These are phyloP conservation scores for Saprolegnia diclina DNA, from an alignment of 352 stramenopile species.

Conservation along the genomic window DNA sequence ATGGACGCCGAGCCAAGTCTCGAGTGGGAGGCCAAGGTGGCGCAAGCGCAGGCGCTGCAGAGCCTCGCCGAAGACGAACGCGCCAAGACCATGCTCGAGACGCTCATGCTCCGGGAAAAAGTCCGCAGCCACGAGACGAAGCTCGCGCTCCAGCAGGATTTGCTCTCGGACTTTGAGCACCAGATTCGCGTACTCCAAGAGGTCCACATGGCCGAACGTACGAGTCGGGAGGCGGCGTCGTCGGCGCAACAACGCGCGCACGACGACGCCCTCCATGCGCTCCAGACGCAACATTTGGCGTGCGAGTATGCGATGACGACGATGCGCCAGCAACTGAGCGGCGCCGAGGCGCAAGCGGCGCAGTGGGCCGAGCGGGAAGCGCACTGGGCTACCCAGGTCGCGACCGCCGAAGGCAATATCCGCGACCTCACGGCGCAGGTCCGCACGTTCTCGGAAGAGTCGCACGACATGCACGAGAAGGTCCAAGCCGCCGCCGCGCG, in stretches of 20 bases:
- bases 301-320: neutral
- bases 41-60: slow-evolving; percentile 4
- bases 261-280: neutral
- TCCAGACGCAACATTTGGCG: neutral
- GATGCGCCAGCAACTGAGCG: neutral
- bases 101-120: neutral
- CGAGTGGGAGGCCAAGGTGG: neutral
- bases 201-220: neutral
- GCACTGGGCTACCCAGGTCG: neutral
- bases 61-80: neutral
- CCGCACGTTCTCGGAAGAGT: neutral
- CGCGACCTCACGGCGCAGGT: neutral
- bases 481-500: neutral
- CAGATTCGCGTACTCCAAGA: neutral
- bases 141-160: neutral
- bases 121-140: neutral
- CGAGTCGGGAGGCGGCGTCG: neutral
- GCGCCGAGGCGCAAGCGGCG: neutral
- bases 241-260: neutral
- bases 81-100: neutral
- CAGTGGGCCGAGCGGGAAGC: neutral
- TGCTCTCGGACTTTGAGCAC: neutral
- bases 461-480: neutral
- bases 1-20: neutral
- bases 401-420: neutral